These are phyloP conservation scores for Atkinsonella texensis DNA, from an alignment of 2,329 filamentous ascomycete species.

Conservation along the genomic window DNA sequence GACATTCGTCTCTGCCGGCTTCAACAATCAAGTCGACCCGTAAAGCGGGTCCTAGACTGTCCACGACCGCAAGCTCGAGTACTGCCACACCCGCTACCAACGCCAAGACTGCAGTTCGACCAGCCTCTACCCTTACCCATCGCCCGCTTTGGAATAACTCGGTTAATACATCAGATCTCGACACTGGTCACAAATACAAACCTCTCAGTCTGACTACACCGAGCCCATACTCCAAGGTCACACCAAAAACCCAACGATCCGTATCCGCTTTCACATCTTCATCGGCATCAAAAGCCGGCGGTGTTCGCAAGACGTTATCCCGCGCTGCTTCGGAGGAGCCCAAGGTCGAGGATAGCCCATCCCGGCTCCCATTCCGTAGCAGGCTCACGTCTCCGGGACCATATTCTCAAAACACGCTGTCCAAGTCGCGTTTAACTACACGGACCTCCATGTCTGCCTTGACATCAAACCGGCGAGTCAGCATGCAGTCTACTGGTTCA, in stretches of 20 bases:
- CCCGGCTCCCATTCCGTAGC: constrained; percentile 43
- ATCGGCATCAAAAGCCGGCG: constrained; percentile 36
- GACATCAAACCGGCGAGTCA: constrained; percentile 35
- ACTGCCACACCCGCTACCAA: constrained; percentile 35
- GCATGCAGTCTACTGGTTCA: constrained; percentile 36
- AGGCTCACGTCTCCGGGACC: constrained; percentile 37
- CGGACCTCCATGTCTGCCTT: constrained; percentile 32
- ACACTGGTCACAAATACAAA: constrained; percentile 57
- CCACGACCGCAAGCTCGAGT: constrained; percentile 35
- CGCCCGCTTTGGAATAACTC: constrained; percentile 65
- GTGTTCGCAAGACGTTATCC: constrained; percentile 33
- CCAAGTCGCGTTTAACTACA: constrained; percentile 31
- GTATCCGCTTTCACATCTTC: constrained; percentile 29
- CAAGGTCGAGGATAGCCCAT: constrained; percentile 31
- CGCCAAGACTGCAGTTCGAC: constrained; percentile 27
- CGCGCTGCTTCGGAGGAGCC: constrained; percentile 38
- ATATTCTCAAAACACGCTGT: constrained; percentile 31
- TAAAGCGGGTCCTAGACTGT: constrained; percentile 32
- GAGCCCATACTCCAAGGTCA: constrained; percentile 40
- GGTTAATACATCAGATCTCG: constrained; percentile 49
- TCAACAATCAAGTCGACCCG: constrained; percentile 27
- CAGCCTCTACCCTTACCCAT: constrained; percentile 34
- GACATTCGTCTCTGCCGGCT: constrained; percentile 36
- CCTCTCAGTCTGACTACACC: constrained; percentile 48
- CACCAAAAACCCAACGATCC: constrained; percentile 28